phyloP scores from a whole-genome alignment of 1,284 basidiomycete species.

The Fomitopsis palustris region DNA sequence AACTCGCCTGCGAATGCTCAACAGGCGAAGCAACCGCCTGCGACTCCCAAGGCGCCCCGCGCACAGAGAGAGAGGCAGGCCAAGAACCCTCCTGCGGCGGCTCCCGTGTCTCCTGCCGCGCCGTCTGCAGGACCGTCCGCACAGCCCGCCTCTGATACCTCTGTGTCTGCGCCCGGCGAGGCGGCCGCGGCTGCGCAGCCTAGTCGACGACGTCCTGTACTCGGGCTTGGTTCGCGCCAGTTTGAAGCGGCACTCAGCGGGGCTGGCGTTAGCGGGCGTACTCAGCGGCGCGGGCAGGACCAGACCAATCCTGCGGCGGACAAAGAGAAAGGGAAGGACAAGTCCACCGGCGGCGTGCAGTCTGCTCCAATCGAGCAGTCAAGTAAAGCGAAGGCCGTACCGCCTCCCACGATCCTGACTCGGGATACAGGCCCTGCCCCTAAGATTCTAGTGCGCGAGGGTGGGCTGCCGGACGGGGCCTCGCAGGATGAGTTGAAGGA shows the following conservation, averaged over 20 bases:
- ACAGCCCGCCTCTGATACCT: background rate
- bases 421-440: slow-evolving; percentile 21
- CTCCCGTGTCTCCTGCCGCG: slow-evolving; percentile 7
- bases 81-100: slow-evolving; percentile 6
- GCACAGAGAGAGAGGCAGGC: slow-evolving; percentile 5
- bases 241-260: slow-evolving; percentile 64
- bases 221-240: slow-evolving; percentile 58
- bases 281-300: slow-evolving; percentile 6
- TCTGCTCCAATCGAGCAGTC: background rate
- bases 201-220: slow-evolving; percentile 49
- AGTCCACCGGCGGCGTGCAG: slow-evolving; percentile 1
- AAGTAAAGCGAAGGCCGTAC: slow-evolving; percentile 13
- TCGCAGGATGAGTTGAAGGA: slow-evolving; percentile 6
- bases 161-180: slow-evolving; percentile 8
- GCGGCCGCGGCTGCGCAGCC: slow-evolving; percentile 10
- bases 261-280: slow-evolving; percentile 45
- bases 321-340: slow-evolving; percentile 20
- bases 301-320: slow-evolving; percentile 11
- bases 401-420: slow-evolving; percentile 26
- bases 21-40: slow-evolving; percentile 10
- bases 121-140: slow-evolving; percentile 3
- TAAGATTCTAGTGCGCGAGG: slow-evolving; percentile 14
- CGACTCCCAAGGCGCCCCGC: slow-evolving; percentile 5
- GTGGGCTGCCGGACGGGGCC: slow-evolving; percentile 4
- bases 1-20: slow-evolving; percentile 10